A percentile compares a stretch with the other conserved stretches of the same genome.
phyloP scores from a whole-genome alignment of 2,329 filamentous ascomycete genomes.

The Penicillium sp. region DNA sequence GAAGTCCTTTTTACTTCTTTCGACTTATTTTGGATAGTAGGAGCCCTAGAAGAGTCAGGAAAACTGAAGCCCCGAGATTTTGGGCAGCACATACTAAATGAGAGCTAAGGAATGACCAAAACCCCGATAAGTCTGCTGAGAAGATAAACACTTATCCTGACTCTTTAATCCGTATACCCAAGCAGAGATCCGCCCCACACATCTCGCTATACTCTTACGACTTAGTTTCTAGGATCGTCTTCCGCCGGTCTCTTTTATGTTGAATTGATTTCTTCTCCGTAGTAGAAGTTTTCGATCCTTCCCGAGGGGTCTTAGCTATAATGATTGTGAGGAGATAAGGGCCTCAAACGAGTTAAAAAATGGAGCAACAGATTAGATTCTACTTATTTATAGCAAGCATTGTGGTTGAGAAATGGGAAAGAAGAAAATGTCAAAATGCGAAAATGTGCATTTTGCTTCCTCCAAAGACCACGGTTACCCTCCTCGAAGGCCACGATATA shows the following conservation, averaged over 20 bases:
- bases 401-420: not conserved
- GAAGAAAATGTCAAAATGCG: not conserved
- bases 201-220: not conserved
- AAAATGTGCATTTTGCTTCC: not conserved
- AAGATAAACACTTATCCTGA: constrained; percentile 1
- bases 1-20: constrained; percentile 4
- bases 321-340: not conserved
- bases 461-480: not conserved
- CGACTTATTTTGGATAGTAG: not conserved
- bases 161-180: constrained; percentile 1
- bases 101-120: constrained; percentile 29
- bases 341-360: not conserved
- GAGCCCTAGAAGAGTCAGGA: not conserved
- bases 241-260: constrained; percentile 2
- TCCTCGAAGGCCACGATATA: not conserved
- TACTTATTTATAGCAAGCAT: not conserved
- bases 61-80: too few species aligned
- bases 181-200: not conserved
- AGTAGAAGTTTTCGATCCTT: not conserved
- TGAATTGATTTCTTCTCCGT: not conserved
- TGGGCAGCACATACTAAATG: constrained; percentile 23
- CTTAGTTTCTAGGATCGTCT: not conserved
- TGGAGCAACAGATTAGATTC: not conserved
- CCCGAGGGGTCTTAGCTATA: not conserved
- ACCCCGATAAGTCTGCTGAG: constrained; percentile 10